Evolutionary conservation across 345 rosid genomes (phyloP).

Genomic region (Chamaenerion angustifolium): DNA sequence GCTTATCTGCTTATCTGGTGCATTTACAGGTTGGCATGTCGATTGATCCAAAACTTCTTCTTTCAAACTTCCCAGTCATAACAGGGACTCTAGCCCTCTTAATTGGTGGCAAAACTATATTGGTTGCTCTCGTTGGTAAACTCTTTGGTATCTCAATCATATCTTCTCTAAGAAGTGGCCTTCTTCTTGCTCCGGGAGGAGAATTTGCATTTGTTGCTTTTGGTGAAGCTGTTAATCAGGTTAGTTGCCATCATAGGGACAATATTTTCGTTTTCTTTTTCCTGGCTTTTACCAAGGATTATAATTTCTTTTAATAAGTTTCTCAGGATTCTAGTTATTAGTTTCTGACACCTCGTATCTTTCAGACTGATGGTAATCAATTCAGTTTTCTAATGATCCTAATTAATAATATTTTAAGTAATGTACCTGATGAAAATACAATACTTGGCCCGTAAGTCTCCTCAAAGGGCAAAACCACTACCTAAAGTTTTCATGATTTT

Average conservation of each 20-base stretch:
- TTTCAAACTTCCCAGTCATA: conserved; percentile 76
- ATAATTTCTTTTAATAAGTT: no score
- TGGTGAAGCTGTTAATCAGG: conserved; percentile 99
- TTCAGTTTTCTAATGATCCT: no score
- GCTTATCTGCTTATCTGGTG: conserved; percentile 11
- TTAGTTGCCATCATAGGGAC: conserved; percentile 9
- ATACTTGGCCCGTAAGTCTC: no score
- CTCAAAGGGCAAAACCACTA: no score
- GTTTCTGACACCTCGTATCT: no score
- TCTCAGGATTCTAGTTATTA: no score
- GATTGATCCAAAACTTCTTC: conserved; percentile 88
- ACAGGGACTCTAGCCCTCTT: conserved; percentile 66
- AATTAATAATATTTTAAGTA: no score
- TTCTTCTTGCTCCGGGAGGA: conserved; percentile 98
- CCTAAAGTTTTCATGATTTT: no score
- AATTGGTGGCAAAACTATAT: conserved; percentile 71
- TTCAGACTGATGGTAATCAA: no score
- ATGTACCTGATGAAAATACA: no score
- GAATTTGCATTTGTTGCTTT: conserved; percentile 98
- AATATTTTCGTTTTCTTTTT: no score
- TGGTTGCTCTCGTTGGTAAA: conserved; percentile 69
- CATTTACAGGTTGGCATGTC: conserved; percentile 96
- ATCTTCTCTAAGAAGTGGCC: conserved; percentile 81
- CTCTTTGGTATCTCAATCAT: conserved; percentile 75
- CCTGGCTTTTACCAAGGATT: no score